Evolutionary conservation across 1,284 basidiomycete species (phyloP).

Genomic region (Cryptococcus sp.): DNA sequence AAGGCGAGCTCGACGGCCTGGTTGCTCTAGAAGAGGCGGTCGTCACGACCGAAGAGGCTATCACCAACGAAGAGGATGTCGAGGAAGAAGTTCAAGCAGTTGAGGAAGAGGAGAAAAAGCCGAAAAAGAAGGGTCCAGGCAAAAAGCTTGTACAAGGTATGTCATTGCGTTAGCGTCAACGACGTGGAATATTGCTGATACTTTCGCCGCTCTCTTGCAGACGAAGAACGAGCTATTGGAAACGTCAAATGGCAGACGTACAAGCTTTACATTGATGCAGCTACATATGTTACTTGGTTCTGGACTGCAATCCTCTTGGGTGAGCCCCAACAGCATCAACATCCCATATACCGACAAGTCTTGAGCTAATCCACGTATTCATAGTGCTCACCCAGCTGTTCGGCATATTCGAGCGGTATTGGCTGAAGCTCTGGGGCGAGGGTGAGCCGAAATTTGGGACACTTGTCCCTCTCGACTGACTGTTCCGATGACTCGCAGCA

Average conservation of each 20-base stretch:
- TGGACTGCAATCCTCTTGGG: slow-evolving; percentile 40
- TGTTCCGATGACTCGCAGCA: slow-evolving; percentile 15
- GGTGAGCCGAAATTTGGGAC: slow-evolving; percentile 23
- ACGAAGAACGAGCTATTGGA: slow-evolving; percentile 65
- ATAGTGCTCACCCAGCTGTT: slow-evolving; percentile 58
- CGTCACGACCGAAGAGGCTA: slow-evolving; percentile 58
- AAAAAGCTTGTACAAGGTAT: slow-evolving; percentile 48
- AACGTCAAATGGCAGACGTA: slow-evolving; percentile 78
- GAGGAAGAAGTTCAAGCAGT: slow-evolving; percentile 50
- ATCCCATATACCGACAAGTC: background rate
- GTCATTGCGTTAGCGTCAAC: background rate
- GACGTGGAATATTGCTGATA: background rate
- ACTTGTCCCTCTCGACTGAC: background rate
- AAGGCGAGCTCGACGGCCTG: slow-evolving; percentile 56
- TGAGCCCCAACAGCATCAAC: slow-evolving; percentile 14
- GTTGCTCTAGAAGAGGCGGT: slow-evolving; percentile 52
- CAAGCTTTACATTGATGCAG: slow-evolving; percentile 66
- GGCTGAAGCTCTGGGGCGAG: slow-evolving; percentile 67
- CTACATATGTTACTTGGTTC: slow-evolving; percentile 48
- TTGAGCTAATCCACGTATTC: slow-evolving; percentile 4
- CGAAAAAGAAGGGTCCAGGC: slow-evolving; percentile 45
- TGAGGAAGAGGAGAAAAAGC: slow-evolving; percentile 38
- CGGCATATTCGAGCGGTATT: slow-evolving; percentile 56
- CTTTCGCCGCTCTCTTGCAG: slow-evolving; percentile 13
- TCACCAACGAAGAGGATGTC: slow-evolving; percentile 53